These are phyloP conservation scores for Ophiocordyceps unilateralis DNA, from an alignment of 2,329 filamentous ascomycete genomes.

Conservation along the genomic window DNA sequence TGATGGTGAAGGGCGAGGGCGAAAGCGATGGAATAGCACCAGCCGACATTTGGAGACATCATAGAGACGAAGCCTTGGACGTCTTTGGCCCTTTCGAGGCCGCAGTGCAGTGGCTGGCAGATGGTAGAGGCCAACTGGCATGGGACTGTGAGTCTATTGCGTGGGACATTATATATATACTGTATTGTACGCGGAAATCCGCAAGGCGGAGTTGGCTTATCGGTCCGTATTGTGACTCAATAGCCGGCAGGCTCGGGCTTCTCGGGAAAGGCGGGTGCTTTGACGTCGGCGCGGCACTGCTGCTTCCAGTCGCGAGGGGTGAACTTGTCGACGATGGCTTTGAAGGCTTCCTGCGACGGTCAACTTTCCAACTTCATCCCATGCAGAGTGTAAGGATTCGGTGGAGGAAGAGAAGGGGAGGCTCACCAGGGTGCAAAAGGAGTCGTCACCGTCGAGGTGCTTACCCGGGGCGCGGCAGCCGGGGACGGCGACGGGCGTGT, in stretches of 20 bases:
- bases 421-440: conserved; percentile 73
- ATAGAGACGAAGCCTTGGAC: too few species aligned
- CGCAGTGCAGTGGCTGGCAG: too few species aligned
- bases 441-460: conserved; percentile 72
- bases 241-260: conserved; percentile 36
- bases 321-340: conserved; percentile 77
- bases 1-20: too few species aligned
- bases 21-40: too few species aligned
- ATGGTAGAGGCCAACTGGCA: too few species aligned
- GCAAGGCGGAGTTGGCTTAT: background rate
- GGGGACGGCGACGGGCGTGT: conserved; percentile 62
- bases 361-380: too few species aligned
- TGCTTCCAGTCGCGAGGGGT: conserved; percentile 63
- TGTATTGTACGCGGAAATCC: too few species aligned
- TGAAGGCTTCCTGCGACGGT: conserved; percentile 57
- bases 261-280: conserved; percentile 25
- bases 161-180: too few species aligned
- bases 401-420: background rate
- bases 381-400: too few species aligned
- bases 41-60: too few species aligned
- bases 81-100: too few species aligned
- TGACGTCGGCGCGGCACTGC: conserved; percentile 29
- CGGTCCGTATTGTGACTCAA: conserved; percentile 9
- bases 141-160: too few species aligned
- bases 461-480: conserved; percentile 63